A percentile compares a stretch with the other conserved stretches of the same genome.
These are phyloP conservation scores for Cyberlindnera sargentensis DNA, from an alignment of 805 yeast genomes.

Conservation along the genomic window DNA sequence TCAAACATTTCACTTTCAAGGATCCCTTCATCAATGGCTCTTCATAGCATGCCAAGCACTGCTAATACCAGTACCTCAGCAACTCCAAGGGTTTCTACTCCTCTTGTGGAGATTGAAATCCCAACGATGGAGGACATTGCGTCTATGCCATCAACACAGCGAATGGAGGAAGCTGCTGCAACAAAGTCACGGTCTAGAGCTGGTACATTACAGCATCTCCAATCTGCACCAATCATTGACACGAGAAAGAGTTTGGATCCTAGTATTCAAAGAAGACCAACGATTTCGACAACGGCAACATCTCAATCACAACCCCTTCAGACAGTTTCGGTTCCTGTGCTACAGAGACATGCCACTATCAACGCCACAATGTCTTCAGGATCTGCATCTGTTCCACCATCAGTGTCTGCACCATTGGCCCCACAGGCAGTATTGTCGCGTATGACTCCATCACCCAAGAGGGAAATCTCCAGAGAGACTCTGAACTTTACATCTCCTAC, in stretches of 20 bases:
- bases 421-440: constrained; percentile 21
- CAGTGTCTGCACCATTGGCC: constrained; percentile 5
- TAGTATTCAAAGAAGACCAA: constrained; percentile 18
- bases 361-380: neutral
- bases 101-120: constrained; percentile 58
- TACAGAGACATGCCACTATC: constrained; percentile 1
- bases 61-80: constrained; percentile 6
- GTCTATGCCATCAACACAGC: constrained; percentile 16
- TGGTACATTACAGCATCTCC: constrained; percentile 21
- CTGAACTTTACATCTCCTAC: constrained; percentile 23
- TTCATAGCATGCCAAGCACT: constrained; percentile 11
- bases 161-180: constrained; percentile 11
- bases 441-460: constrained; percentile 43
- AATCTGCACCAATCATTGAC: constrained; percentile 15
- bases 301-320: neutral
- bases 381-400: constrained; percentile 13
- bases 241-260: constrained; percentile 19
- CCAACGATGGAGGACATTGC: constrained; percentile 53
- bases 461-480: constrained; percentile 13
- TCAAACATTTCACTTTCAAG: constrained; percentile 17
- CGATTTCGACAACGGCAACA: constrained; percentile 8
- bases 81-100: constrained; percentile 38
- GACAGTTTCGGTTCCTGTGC: neutral
- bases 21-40: constrained; percentile 14
- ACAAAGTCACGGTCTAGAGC: constrained; percentile 23